phyloP scores from a whole-genome alignment of 768 basidiomycete genomes.

The Cystofilobasidium macerans region DNA sequence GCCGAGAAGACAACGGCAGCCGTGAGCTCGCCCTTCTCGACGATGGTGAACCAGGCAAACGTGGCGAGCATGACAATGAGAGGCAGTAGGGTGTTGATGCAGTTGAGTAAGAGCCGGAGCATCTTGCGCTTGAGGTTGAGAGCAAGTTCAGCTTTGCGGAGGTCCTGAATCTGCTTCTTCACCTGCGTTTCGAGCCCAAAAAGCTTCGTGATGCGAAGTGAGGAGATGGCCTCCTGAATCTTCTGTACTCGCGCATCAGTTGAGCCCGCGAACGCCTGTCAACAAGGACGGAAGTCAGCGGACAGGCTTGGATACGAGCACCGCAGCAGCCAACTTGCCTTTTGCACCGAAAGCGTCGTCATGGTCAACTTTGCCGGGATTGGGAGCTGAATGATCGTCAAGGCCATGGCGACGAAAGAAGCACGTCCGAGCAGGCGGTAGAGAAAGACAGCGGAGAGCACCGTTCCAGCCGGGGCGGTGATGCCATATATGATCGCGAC shows the following conservation, averaged over 20 bases:
- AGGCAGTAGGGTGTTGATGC: constrained; percentile 48
- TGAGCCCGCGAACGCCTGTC: too few relatives aligned
- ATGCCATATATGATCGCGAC: constrained; percentile 28
- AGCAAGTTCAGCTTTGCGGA: not conserved
- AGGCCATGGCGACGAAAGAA: constrained; percentile 50
- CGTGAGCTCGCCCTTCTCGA: constrained; percentile 20
- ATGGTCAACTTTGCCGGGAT: constrained; percentile 48
- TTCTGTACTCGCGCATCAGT: constrained; percentile 53
- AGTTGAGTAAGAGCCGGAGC: constrained; percentile 44
- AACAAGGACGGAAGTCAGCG: not conserved
- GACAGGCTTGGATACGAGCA: not conserved
- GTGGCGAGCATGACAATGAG: constrained; percentile 52
- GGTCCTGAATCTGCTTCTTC: constrained; percentile 41
- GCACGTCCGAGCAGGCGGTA: constrained; percentile 48
- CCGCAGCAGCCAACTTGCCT: too few relatives aligned
- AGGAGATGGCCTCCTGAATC: constrained; percentile 40
- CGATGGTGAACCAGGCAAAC: constrained; percentile 14
- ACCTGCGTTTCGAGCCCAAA: constrained; percentile 50
- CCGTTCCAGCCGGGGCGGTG: constrained; percentile 42
- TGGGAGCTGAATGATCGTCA: constrained; percentile 49
- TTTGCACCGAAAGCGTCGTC: constrained; percentile 44
- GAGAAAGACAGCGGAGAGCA: constrained; percentile 41
- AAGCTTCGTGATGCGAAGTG: constrained; percentile 58
- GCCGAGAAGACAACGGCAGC: constrained; percentile 42
- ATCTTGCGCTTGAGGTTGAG: constrained; percentile 45